phyloP scores from a whole-genome alignment of 345 rosid species.

The Syzygium aqueum region DNA sequence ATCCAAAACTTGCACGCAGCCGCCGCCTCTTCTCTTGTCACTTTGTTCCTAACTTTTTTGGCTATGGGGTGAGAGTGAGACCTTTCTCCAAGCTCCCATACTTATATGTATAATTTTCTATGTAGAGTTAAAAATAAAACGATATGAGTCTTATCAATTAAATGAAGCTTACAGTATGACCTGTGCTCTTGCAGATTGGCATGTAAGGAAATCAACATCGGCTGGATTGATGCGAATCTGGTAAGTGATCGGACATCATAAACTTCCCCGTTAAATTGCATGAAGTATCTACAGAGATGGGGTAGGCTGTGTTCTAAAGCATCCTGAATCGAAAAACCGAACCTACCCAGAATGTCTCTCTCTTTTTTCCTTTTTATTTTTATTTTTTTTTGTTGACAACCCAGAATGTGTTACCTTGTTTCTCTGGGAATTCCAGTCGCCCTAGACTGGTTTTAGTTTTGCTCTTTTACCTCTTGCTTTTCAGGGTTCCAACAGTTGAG shows the following conservation, averaged over 20 bases:
- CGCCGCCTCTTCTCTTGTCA: conserved; percentile 50
- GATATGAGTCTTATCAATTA: neutral
- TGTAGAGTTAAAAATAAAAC: neutral
- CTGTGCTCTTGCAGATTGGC: conserved; percentile 51
- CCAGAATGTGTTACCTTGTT: neutral
- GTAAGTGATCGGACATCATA: conserved; percentile 18
- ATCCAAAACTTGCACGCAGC: conserved; percentile 52
- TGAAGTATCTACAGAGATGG: neutral
- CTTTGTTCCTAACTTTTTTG: conserved; percentile 63
- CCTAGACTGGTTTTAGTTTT: neutral
- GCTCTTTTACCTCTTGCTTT: neutral
- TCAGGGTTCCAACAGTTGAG: neutral
- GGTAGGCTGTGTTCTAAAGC: neutral
- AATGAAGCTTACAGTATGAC: neutral
- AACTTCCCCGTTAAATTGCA: neutral
- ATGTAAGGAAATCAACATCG: conserved; percentile 68
- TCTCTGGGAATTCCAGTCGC: neutral
- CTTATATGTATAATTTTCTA: neutral
- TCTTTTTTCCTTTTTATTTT: neutral
- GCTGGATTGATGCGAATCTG: conserved; percentile 68
- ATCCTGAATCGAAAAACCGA: neutral
- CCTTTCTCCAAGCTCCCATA: neutral
- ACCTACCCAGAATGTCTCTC: neutral
- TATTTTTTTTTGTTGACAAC: no score
- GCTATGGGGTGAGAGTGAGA: conserved; percentile 60